These are phyloP conservation scores for Xylariomycetidae sp. DNA, from an alignment of 2,329 filamentous ascomycete genomes.

Conservation along the genomic window DNA sequence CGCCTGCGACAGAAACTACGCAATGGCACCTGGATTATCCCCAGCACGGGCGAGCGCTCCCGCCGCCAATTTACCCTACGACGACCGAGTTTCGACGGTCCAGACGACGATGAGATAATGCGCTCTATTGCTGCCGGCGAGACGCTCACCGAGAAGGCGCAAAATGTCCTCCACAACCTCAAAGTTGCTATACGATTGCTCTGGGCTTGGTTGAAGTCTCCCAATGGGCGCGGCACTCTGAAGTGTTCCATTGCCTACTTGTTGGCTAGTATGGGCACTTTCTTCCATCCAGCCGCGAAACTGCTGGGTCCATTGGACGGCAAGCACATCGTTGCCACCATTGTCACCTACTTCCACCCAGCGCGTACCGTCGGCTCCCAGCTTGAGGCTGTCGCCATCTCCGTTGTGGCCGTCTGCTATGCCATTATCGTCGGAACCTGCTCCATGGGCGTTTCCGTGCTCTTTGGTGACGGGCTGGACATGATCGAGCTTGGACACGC, in stretches of 20 bases:
- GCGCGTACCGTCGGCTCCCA: constrained; percentile 82
- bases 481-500: constrained; percentile 67
- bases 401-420: constrained; percentile 72
- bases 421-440: constrained; percentile 68
- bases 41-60: constrained; percentile 77
- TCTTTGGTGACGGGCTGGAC: constrained; percentile 63
- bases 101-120: constrained; percentile 26
- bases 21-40: constrained; percentile 82
- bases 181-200: constrained; percentile 32
- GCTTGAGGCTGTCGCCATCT: constrained; percentile 76
- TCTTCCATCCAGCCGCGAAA: constrained; percentile 64
- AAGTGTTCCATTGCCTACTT: constrained; percentile 91
- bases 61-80: constrained; percentile 75
- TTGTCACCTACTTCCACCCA: constrained; percentile 93
- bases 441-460: constrained; percentile 82
- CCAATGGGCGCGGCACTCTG: constrained; percentile 71
- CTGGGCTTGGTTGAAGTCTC: constrained; percentile 60
- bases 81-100: constrained; percentile 33
- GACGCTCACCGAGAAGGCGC: constrained; percentile 29
- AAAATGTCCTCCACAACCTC: constrained; percentile 30
- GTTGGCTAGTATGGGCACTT: constrained; percentile 79
- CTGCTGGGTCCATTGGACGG: constrained; percentile 80
- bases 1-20: constrained; percentile 59
- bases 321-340: constrained; percentile 88
- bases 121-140: constrained; percentile 30